These are phyloP conservation scores for Colletotrichum cereale DNA, from an alignment of 2,329 filamentous ascomycete genomes.

Conservation along the genomic window DNA sequence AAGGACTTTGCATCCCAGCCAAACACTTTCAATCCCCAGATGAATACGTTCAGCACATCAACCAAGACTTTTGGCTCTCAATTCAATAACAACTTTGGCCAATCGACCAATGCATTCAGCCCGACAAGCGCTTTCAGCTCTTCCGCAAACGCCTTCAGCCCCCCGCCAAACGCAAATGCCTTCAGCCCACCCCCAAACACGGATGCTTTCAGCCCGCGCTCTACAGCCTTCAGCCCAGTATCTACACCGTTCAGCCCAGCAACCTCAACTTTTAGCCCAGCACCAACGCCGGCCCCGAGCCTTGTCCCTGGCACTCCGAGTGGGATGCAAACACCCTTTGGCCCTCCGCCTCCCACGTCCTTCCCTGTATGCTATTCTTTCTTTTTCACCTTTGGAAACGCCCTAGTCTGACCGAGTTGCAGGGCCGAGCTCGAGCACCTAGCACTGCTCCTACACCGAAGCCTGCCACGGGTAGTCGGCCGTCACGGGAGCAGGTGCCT, in stretches of 20 bases:
- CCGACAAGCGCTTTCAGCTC: conserved; percentile 14
- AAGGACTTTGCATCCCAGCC: conserved; percentile 13
- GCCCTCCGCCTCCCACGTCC: conserved; percentile 37
- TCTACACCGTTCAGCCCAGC: conserved; percentile 32
- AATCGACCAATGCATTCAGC: conserved; percentile 17
- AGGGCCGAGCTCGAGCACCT: conserved; percentile 33
- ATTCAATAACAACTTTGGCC: not conserved
- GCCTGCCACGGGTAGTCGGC: conserved; percentile 50
- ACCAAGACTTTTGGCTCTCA: conserved; percentile 13
- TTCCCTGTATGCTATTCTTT: conserved; percentile 30
- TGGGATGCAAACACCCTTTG: conserved; percentile 34
- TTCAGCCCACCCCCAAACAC: conserved; percentile 12
- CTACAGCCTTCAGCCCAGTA: conserved; percentile 29
- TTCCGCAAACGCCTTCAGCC: conserved; percentile 23
- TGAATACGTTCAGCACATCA: conserved; percentile 12
- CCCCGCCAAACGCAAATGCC: conserved; percentile 12
- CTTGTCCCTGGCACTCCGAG: conserved; percentile 26
- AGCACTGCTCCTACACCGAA: conserved; percentile 45
- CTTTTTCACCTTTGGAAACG: not conserved
- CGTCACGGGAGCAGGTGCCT: conserved; percentile 58
- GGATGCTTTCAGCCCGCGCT: conserved; percentile 33
- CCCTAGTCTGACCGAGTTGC: conserved; percentile 19
- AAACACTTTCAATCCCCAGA: conserved; percentile 6
- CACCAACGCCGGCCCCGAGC: conserved; percentile 35
- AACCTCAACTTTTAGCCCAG: conserved; percentile 34